Evolutionary conservation across 768 basidiomycete genomes (phyloP).

Genomic region (Fibroporia radiculosa): DNA sequence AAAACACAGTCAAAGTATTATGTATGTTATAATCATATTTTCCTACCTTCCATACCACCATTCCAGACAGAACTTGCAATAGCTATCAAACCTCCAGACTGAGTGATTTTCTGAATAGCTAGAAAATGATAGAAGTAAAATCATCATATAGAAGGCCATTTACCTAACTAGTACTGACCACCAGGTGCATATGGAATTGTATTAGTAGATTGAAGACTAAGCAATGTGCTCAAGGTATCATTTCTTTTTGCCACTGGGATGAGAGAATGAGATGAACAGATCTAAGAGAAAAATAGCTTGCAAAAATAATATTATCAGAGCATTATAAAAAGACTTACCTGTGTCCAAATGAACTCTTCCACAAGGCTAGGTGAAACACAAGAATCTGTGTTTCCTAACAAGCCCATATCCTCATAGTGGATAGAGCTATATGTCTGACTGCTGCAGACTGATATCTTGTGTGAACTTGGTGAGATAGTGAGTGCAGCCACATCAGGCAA

Average conservation of each 20-base stretch:
- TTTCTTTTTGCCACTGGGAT: no score
- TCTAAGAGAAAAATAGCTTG: not conserved
- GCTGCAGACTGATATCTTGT: no score
- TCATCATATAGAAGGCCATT: not conserved
- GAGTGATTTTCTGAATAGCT: slow-evolving; percentile 50
- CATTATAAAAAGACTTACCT: not conserved
- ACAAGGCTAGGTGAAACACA: no score
- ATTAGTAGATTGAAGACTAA: not conserved
- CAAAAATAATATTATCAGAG: not conserved
- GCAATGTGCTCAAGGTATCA: not conserved
- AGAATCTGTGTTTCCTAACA: no score
- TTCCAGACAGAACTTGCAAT: slow-evolving; percentile 39
- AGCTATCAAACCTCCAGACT: slow-evolving; percentile 33
- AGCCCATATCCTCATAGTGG: no score
- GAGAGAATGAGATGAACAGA: not conserved
- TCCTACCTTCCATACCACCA: slow-evolving; percentile 27
- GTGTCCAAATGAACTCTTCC: not conserved
- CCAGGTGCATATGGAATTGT: slow-evolving; percentile 1
- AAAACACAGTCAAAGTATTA: not conserved
- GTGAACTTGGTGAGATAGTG: no score
- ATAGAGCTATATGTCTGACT: no score
- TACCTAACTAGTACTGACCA: not conserved
- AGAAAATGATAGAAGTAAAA: not conserved
- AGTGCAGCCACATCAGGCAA: no score
- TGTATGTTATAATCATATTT: not conserved